phyloP scores from a whole-genome alignment of 345 rosid species.

The Gossypium ekmanianum region DNA sequence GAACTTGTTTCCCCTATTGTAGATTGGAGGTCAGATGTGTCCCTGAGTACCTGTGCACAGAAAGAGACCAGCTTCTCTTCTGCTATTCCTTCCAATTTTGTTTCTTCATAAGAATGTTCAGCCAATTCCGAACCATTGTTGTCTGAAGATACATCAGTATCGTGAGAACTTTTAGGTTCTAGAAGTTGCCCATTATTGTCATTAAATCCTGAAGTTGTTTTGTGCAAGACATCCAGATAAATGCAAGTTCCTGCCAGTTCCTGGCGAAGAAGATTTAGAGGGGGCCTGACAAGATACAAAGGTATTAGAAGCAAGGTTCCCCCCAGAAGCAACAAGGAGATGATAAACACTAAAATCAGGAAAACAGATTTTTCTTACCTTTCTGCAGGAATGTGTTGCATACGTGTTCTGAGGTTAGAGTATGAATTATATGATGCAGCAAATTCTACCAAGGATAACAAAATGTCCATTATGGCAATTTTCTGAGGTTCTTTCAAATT shows the following conservation, averaged over 20 bases:
- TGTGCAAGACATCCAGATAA: conserved; percentile 84
- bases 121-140: conserved; percentile 20
- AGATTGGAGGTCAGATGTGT: conserved; percentile 78
- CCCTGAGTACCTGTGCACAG: conserved; percentile 82
- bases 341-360: neutral
- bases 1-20: conserved; percentile 63
- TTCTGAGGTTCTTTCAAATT: conserved; percentile 74
- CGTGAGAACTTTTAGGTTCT: conserved; percentile 29
- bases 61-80: conserved; percentile 80
- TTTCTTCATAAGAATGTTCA: conserved; percentile 31
- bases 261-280: conserved; percentile 88
- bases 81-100: conserved; percentile 63
- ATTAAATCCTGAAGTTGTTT: conserved; percentile 51
- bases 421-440: conserved; percentile 90
- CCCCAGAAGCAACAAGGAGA: conserved; percentile 10
- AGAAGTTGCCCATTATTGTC: conserved; percentile 27
- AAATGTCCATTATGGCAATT: conserved; percentile 78
- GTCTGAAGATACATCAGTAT: conserved; percentile 27
- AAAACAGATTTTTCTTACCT: conserved; percentile 41
- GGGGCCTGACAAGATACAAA: conserved; percentile 59
- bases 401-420: conserved; percentile 68
- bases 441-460: conserved; percentile 78
- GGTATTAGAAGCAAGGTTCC: conserved; percentile 7
- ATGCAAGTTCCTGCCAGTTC: conserved; percentile 78
- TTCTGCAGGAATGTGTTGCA: conserved; percentile 77